These are phyloP conservation scores for Cucumis hystrix DNA, from an alignment of 306 rosid genomes.

Conservation along the genomic window DNA sequence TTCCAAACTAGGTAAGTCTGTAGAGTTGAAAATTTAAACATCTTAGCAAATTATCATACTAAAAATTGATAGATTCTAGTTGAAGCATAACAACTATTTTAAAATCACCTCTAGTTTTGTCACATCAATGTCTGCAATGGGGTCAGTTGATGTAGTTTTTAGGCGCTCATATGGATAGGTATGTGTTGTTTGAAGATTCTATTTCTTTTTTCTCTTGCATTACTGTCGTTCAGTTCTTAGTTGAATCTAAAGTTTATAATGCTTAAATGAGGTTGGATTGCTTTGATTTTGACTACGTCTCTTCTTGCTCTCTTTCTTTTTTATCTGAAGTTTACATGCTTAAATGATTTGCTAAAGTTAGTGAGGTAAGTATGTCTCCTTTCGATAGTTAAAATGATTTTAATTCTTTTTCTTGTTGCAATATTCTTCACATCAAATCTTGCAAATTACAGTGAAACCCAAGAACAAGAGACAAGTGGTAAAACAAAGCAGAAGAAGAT, in stretches of 20 bases:
- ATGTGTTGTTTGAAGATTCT: neutral
- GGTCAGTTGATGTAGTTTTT: slow-evolving; percentile 53
- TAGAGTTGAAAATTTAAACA: slow-evolving; percentile 17
- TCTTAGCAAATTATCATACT: slow-evolving; percentile 14
- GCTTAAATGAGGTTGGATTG: neutral
- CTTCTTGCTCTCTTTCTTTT: neutral
- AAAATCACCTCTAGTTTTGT: slow-evolving; percentile 79
- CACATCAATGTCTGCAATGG: slow-evolving; percentile 60
- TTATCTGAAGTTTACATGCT: too few relatives aligned
- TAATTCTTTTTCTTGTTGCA: slow-evolving; percentile 63
- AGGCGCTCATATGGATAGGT: slow-evolving; percentile 56
- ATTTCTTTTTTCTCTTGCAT: neutral
- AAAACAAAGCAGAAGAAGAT: slow-evolving; percentile 9
- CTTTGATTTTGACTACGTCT: neutral
- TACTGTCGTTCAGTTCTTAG: neutral
- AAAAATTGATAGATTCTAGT: neutral
- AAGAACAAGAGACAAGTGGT: neutral
- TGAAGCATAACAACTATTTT: slow-evolving; percentile 1
- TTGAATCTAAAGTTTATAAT: neutral
- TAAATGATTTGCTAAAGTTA: too few relatives aligned
- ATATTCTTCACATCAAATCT: slow-evolving; percentile 52
- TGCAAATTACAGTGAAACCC: neutral
- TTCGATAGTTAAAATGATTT: neutral
- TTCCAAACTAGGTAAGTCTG: slow-evolving; percentile 78
- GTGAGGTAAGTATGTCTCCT: too few relatives aligned